Conservation (phyloP, 306 rosid genomes). For the Vigna nakashimae region DNA sequence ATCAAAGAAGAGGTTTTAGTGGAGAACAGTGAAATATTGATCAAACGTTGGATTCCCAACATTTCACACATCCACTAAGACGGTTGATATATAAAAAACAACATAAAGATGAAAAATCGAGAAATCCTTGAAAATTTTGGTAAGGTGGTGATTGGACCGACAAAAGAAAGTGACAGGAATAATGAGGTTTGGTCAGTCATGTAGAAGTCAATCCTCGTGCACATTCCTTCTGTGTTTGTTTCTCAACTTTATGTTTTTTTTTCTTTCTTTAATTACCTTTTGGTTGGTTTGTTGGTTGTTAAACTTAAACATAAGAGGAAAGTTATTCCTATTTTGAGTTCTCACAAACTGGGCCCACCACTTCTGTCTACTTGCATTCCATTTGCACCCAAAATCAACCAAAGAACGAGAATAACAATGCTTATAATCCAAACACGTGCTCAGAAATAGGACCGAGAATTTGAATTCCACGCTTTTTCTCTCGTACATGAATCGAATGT, state of each 20-base stretch:
- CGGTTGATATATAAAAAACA: too few species aligned
- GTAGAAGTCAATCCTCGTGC: slow-evolving; percentile 49
- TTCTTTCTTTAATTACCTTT: not conserved
- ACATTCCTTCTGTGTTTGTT: slow-evolving; percentile 11
- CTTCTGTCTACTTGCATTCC: not conserved
- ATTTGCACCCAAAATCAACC: too few species aligned
- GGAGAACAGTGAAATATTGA: too few species aligned
- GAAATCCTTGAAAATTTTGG: too few species aligned
- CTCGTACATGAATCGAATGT: too few species aligned
- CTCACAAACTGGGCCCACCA: not conserved
- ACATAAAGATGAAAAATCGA: too few species aligned
- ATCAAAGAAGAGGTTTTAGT: too few species aligned
- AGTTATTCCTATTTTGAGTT: not conserved
- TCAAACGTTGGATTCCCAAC: too few species aligned
- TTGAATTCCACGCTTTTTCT: too few species aligned
- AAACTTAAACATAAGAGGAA: slow-evolving; percentile 23
- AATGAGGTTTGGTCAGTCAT: not conserved
- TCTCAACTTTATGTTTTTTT: not conserved
- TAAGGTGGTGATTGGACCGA: slow-evolving; percentile 37
- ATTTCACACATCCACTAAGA: too few species aligned
- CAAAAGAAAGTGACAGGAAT: slow-evolving; percentile 31
- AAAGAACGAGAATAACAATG: too few species aligned
- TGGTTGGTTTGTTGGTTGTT: not conserved
- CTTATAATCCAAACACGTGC: not conserved
- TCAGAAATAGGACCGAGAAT: not conserved